phyloP scores from a whole-genome alignment of 148 eudicot species.

The Chenopodium album region DNA sequence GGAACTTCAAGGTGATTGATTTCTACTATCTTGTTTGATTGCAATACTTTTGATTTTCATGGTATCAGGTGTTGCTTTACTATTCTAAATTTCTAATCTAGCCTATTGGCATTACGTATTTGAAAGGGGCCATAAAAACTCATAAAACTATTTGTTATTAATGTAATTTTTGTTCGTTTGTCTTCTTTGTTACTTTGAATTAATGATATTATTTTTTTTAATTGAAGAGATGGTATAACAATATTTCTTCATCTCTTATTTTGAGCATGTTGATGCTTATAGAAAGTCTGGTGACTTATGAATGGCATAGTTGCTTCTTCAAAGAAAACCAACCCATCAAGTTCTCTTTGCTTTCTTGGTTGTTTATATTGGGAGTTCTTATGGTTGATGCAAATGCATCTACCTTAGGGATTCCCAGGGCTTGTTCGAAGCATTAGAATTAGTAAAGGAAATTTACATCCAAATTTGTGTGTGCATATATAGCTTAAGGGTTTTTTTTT shows the following conservation, averaged over 20 bases:
- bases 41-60: background rate
- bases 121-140: background rate
- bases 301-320: background rate
- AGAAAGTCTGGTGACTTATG: background rate
- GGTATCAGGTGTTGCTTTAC: background rate
- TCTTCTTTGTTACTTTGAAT: background rate
- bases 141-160: too few relatives aligned
- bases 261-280: background rate
- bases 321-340: background rate
- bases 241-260: background rate
- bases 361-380: background rate
- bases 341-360: background rate
- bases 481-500: background rate
- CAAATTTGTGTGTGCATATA: background rate
- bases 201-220: too few relatives aligned
- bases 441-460: background rate
- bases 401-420: background rate
- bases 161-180: background rate
- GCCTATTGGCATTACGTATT: too few relatives aligned
- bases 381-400: background rate
- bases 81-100: background rate
- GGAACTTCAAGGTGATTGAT: background rate
- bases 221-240: background rate
- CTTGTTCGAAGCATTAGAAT: background rate
- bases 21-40: background rate